Evolutionary conservation across 1,284 basidiomycete species (phyloP).

Genomic region (Ceratobasidium sp.): DNA sequence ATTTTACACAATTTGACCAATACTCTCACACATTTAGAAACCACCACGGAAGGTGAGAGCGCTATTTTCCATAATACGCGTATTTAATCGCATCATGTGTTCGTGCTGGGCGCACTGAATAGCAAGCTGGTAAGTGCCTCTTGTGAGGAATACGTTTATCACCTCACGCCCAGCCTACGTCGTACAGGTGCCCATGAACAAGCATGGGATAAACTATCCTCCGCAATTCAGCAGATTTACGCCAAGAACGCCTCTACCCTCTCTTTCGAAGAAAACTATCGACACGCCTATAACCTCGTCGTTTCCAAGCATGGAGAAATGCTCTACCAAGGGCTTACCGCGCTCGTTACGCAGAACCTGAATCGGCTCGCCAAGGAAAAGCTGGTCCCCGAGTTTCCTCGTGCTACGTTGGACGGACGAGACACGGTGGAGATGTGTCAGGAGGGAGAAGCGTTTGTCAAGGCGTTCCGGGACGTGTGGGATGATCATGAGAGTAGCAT

Average conservation of each 20-base stretch:
- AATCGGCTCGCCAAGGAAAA: constrained; percentile 76
- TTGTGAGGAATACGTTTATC: constrained; percentile 24
- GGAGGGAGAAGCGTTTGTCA: constrained; percentile 85
- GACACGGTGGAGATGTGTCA: constrained; percentile 69
- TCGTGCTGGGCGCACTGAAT: constrained; percentile 5
- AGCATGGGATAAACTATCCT: constrained; percentile 76
- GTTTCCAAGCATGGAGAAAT: constrained; percentile 84
- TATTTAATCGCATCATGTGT: constrained; percentile 28
- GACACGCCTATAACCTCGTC: constrained; percentile 94
- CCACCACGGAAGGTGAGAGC: constrained; percentile 61
- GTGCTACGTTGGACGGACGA: constrained; percentile 55
- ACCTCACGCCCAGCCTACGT: constrained; percentile 66
- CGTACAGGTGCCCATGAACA: constrained; percentile 64
- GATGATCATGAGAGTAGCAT: constrained; percentile 92
- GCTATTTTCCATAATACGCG: background rate
- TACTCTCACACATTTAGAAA: constrained; percentile 53
- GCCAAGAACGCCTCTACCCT: constrained; percentile 91
- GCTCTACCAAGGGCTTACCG: constrained; percentile 86
- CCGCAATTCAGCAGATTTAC: constrained; percentile 94
- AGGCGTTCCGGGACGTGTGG: constrained; percentile 86
- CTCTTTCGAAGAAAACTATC: constrained; percentile 96
- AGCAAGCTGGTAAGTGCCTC: constrained; percentile 31
- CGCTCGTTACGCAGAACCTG: constrained; percentile 83
- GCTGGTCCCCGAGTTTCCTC: constrained; percentile 85
- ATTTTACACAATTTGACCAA: constrained; percentile 32